phyloP scores from a whole-genome alignment of 2,329 filamentous ascomycete genomes.

The Aspergillus brunneoviolaceus region DNA sequence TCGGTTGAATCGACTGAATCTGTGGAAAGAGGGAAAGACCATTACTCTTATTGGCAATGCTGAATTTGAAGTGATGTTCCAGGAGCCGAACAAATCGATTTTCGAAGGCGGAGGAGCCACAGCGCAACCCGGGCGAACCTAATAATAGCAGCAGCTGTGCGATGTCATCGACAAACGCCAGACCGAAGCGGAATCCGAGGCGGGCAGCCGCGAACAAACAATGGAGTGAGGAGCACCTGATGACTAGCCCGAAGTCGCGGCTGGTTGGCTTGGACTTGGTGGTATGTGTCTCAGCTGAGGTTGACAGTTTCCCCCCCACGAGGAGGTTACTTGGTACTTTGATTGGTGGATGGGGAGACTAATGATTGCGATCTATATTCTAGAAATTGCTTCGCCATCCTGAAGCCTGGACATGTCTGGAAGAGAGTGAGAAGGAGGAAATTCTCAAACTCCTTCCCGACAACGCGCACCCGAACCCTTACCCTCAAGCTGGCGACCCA shows the following conservation, averaged over 20 bases:
- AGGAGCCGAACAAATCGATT: conserved; percentile 21
- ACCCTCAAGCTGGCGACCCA: conserved; percentile 28
- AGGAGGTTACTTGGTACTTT: too few relatives aligned
- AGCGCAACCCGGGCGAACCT: conserved; percentile 24
- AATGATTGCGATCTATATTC: too few relatives aligned
- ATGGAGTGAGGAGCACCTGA: conserved; percentile 40
- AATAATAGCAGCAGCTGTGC: conserved; percentile 16
- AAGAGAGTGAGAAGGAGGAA: conserved; percentile 43
- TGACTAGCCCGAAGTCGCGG: conserved; percentile 40
- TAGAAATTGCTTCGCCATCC: conserved; percentile 43
- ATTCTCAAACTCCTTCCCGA: conserved; percentile 42
- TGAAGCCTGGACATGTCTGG: conserved; percentile 43
- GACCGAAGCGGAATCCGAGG: conserved; percentile 33
- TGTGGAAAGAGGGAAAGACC: neutral
- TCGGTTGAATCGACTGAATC: neutral
- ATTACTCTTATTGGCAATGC: neutral
- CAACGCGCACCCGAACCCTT: conserved; percentile 39
- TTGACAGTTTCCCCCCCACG: too few relatives aligned
- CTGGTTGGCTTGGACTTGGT: conserved; percentile 40
- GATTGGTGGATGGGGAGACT: too few relatives aligned
- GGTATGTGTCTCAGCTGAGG: conserved; percentile 26
- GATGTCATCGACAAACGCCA: conserved; percentile 31
- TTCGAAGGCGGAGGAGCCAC: conserved; percentile 28
- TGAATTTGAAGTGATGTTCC: conserved; percentile 20
- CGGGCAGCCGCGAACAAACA: conserved; percentile 33